These are phyloP conservation scores for Fusarium sororula DNA, from an alignment of 2,329 filamentous ascomycete species.

Conservation along the genomic window DNA sequence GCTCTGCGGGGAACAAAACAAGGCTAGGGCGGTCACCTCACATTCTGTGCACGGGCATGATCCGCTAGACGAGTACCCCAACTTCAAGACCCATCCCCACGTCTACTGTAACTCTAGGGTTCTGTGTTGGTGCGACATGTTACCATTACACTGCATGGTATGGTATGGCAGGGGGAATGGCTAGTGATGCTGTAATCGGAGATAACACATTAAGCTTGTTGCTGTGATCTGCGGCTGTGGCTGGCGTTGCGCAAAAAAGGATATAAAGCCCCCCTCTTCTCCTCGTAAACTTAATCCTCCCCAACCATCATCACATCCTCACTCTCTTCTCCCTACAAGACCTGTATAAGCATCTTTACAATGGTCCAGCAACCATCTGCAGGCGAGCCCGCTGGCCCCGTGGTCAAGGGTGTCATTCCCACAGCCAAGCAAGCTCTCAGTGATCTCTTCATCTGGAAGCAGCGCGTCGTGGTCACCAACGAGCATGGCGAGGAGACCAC, in stretches of 20 bases:
- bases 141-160: not conserved
- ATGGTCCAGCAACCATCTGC: conserved; percentile 16
- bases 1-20: conserved; percentile 9
- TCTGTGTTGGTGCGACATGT: conserved; percentile 11
- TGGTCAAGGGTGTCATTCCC: conserved; percentile 71
- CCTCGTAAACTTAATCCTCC: not conserved
- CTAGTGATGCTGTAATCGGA: not conserved
- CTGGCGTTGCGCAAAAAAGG: not conserved
- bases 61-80: conserved; percentile 30
- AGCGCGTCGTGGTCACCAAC: conserved; percentile 74
- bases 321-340: not conserved
- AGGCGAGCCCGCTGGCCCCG: conserved; percentile 68
- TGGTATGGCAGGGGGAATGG: not conserved
- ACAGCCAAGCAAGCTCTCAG: conserved; percentile 70
- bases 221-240: not conserved
- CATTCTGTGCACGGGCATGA: conserved; percentile 9
- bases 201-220: conserved; percentile 1
- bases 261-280: conserved; percentile 16
- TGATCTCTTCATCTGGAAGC: conserved; percentile 78
- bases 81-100: conserved; percentile 30
- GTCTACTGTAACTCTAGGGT: conserved; percentile 15
- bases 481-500: conserved; percentile 70
- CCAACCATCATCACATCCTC: not conserved
- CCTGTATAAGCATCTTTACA: not conserved
- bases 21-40: conserved; percentile 17